Evolutionary conservation across 202 grass and related monocot genomes (phyloP).

Genomic region (Dendrocalamus latiflorus): DNA sequence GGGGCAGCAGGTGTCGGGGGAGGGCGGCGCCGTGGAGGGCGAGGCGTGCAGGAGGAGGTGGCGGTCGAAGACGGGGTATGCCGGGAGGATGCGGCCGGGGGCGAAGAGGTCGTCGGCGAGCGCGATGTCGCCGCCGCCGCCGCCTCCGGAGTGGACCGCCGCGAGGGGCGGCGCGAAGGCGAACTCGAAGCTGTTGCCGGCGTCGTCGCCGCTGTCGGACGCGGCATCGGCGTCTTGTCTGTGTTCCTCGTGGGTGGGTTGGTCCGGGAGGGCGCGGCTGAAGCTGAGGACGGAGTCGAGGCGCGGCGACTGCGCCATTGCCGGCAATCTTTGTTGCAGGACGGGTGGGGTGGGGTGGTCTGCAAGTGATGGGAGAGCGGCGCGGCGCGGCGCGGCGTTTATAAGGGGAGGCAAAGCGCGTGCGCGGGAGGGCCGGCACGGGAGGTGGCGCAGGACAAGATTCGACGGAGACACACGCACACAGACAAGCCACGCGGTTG

Average conservation of each 20-base stretch:
- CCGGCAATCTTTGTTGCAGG: too few species aligned
- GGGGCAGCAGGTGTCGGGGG: slow-evolving; percentile 37
- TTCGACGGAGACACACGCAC: too few species aligned
- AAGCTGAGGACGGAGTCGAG: slow-evolving; percentile 8
- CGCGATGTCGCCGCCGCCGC: background rate
- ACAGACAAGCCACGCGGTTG: too few species aligned
- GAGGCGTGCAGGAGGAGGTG: background rate
- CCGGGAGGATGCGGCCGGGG: slow-evolving; percentile 47
- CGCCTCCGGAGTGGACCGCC: too few species aligned
- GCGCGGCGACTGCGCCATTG: background rate
- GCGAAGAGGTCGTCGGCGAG: slow-evolving; percentile 68
- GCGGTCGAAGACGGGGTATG: slow-evolving; percentile 54
- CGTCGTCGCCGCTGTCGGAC: background rate
- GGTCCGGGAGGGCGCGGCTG: background rate
- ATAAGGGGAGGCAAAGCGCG: too few species aligned
- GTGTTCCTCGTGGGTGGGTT: background rate
- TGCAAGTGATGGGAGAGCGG: too few species aligned
- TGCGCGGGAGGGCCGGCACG: too few species aligned
- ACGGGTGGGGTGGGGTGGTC: too few species aligned
- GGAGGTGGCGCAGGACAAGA: too few species aligned
- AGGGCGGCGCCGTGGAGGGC: background rate
- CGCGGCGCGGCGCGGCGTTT: too few species aligned
- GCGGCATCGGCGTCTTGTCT: background rate
- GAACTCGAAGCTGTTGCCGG: slow-evolving; percentile 44
- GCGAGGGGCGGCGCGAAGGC: slow-evolving; percentile 41